A percentile compares a stretch with the other conserved stretches of the same genome.
Evolutionary conservation across 257 asterid genomes (phyloP).

Genomic region (Nicotiana tomentosiformis): DNA sequence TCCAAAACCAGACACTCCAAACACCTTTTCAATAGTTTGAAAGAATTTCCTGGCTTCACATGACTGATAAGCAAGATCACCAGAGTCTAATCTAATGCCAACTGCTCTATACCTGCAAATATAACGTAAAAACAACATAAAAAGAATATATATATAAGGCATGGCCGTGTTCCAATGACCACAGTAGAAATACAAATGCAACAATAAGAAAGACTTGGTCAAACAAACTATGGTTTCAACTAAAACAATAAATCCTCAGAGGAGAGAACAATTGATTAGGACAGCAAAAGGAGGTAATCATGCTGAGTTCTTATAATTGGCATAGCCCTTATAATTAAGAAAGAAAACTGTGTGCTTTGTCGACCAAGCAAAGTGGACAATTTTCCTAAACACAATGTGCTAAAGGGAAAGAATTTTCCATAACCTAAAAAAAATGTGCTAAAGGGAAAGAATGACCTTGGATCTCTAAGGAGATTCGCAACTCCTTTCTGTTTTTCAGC

Average conservation of each 20-base stretch:
- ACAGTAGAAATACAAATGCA: neutral
- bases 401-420: neutral
- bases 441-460: neutral
- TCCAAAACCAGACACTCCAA: conserved; percentile 60
- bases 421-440: neutral
- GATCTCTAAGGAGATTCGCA: neutral
- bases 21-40: conserved; percentile 61
- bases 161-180: neutral
- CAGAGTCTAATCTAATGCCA: conserved; percentile 95
- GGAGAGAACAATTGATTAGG: neutral
- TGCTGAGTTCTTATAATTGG: neutral
- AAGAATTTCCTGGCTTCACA: conserved; percentile 73
- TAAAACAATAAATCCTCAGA: neutral
- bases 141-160: neutral
- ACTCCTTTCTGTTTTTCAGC: neutral
- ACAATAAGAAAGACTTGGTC: neutral
- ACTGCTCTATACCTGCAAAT: conserved; percentile 70
- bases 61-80: conserved; percentile 94
- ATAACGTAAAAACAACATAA: neutral
- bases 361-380: neutral
- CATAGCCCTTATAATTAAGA: neutral
- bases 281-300: neutral
- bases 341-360: neutral
- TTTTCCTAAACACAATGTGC: neutral
- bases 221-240: neutral